Conservation (phyloP, 805 yeast species). For the Candida nonsorbophila region DNA sequence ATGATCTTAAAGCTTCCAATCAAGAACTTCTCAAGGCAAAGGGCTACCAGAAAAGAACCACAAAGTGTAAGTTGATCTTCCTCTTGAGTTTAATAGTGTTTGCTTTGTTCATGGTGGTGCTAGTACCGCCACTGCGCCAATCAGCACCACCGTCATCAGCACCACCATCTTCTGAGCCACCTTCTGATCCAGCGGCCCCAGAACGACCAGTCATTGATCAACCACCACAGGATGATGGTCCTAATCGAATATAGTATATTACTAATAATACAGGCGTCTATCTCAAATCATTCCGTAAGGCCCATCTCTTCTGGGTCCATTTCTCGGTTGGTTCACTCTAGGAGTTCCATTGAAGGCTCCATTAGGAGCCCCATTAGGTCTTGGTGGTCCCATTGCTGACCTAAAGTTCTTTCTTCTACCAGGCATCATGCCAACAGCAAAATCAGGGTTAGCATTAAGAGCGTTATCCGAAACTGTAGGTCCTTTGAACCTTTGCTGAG, state of each 20-base stretch:
- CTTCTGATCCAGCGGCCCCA: no score
- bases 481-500: conserved; percentile 8
- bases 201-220: conserved; percentile 9
- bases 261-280: not conserved
- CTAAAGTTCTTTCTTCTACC: conserved; percentile 5
- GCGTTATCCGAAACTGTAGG: conserved; percentile 35
- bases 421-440: conserved; percentile 20
- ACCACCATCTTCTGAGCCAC: no score
- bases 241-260: conserved; percentile 1
- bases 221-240: conserved; percentile 4
- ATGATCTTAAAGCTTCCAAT: conserved; percentile 71
- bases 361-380: not conserved
- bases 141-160: no score
- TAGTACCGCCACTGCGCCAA: no score
- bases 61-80: conserved; percentile 84
- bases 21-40: conserved; percentile 74
- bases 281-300: conserved; percentile 7
- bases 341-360: conserved; percentile 1
- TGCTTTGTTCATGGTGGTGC: conserved; percentile 61
- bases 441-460: conserved; percentile 36
- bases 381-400: no score
- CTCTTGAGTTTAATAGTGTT: conserved; percentile 67
- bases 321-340: not conserved
- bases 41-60: conserved; percentile 78
- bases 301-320: conserved; percentile 4